Base-by-base conservation (phyloP, 345 rosid genomes). In the Aegle marmelos region DNA sequence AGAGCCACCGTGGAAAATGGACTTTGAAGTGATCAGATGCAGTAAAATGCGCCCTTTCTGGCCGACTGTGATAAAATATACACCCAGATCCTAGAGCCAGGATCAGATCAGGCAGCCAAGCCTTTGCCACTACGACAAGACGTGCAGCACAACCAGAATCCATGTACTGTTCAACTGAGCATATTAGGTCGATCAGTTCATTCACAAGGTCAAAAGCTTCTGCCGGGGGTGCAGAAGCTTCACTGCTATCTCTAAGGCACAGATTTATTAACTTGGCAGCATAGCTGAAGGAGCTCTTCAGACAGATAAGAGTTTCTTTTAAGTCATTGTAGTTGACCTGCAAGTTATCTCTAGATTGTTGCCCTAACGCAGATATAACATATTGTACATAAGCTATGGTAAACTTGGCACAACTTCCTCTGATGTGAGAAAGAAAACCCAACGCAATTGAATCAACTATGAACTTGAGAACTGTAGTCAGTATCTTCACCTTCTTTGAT, bases 101-200 rank as follows among this genome's bases (percentile, higher is more conserved):
- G 85, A 91, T 79, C 84, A 94, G 74, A 90, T 96, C 99, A 60
- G 98, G 97, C 77, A 96, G 80, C 97, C 99, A 96, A 62, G 91
- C 84, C 84, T 83, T 92, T 59, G 86, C 84, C 72, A 80, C 90
- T 58, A 91, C 80, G 70, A 90, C 61, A 78, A 94, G 81, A 41
- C 88, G 87, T 53, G 83, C 83, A 31, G 94, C 93, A 16, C 76
- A 86, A 63, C 81, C 82, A 22, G 90, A 86, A 54, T 97, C 88
- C 78, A 89, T 14, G 62, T 78, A 78, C 73, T 76, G 56, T 82
- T 94, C 98, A 61, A 83, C 78, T 7, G 86, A 78, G 56, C 82
- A 65, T 62, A 91, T 79, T 37, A 96, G 82, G 79, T 88, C 88
- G 33, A 94, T 82, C 88, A 96, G 74, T 79, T 79, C 76, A 77